A percentile compares a stretch with the other conserved stretches of the same genome.
These are phyloP conservation scores for Daldinia concentrica DNA, from an alignment of 495 filamentous ascomycete genomes.

Conservation along the genomic window DNA sequence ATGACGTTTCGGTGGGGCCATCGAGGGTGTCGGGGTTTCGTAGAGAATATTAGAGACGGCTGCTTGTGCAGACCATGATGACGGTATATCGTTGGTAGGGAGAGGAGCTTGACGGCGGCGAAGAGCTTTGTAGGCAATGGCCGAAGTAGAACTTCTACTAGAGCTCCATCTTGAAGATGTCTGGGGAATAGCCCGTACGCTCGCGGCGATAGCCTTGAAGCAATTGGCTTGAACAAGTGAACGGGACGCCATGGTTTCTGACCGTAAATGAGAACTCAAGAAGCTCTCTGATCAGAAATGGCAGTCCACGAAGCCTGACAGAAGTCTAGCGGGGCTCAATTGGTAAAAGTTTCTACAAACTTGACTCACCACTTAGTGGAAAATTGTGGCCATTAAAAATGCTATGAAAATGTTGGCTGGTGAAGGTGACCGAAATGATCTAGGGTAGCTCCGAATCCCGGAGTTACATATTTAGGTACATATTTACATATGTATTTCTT, in stretches of 20 bases:
- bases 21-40: constrained; percentile 88
- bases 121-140: constrained; percentile 96
- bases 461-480: constrained; percentile 14
- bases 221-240: constrained; percentile 50
- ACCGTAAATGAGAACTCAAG: constrained; percentile 41
- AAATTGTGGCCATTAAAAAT: constrained; percentile 28
- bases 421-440: constrained; percentile 8
- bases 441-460: constrained; percentile 39
- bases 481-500: neutral
- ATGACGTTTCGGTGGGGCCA: constrained; percentile 88
- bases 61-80: constrained; percentile 91
- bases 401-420: constrained; percentile 8
- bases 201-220: constrained; percentile 42
- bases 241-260: constrained; percentile 57
- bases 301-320: constrained; percentile 25
- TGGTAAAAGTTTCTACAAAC: constrained; percentile 19
- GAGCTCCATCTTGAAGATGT: constrained; percentile 45
- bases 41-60: constrained; percentile 98
- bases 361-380: constrained; percentile 41
- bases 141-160: constrained; percentile 79
- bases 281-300: constrained; percentile 41
- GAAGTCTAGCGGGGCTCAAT: constrained; percentile 36
- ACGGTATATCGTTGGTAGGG: constrained; percentile 75
- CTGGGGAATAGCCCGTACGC: constrained; percentile 30
- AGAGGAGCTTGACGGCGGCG: constrained; percentile 87